Evolutionary conservation across 805 yeast genomes (phyloP), one percentile per base, ranked within the genome.

Genomic region (Ogataea degrootiae): DNA sequence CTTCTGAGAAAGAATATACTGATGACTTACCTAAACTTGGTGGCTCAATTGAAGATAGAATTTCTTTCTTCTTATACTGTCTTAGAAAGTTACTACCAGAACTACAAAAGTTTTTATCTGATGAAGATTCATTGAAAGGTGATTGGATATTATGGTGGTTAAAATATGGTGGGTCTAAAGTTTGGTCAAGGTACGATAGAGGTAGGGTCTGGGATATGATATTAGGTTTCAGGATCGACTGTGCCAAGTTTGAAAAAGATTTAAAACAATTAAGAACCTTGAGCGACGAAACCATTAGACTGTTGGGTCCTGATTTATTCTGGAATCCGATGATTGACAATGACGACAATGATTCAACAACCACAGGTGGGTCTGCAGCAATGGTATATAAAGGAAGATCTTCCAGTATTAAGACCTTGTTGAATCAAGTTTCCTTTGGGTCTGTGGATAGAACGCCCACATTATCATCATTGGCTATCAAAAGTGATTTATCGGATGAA

Each of bases 71-170:
- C 66, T 70, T 87, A 31, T 75, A 81, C 55, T 74, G 79, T 57
- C 72, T 85, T 57, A 75, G 84, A 51, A 79, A 72, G 55, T 68
- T 74, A 35, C 67, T 87, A 46, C 96, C 96, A 2, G 96, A 87
- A 58, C 65, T 91, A 37, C 83, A 87, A 43, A 78, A 76, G 50
- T 87, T 80, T 51, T 79, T 91, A 52, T 82, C 81, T 36, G 96
- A 88, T 58, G 97, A 91, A 57, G 90, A 85, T 49, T 72, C 75
- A 39, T 73, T 79, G 50, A 89, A 85, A 52, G 94, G 87, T 56
- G 90, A 84, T 60, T 91, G 97, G 97, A 71, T 90, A 23, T 75
- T 88, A 37, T 91, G 96, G 96, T 91, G 97, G 97, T 72, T 91
- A 53, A 88, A 89, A 61, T 91, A 87, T 75, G 79, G 87, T 60